phyloP scores from a whole-genome alignment of 441 rosid genomes.

The Erysimum cheiri region DNA sequence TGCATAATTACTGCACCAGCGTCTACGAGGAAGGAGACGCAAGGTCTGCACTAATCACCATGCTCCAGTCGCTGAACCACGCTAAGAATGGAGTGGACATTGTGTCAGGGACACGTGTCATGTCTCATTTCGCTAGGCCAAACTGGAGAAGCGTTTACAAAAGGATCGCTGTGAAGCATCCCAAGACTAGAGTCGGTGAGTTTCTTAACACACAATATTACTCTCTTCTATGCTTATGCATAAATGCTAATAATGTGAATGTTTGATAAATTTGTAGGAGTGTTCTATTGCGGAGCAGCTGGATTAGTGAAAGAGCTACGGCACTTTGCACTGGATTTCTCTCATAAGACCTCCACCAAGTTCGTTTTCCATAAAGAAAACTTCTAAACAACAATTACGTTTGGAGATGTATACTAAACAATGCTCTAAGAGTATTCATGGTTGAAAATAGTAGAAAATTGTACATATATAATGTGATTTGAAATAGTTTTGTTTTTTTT shows the following conservation, averaged over 20 bases:
- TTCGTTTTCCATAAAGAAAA: constrained; percentile 75
- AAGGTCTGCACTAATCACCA: constrained; percentile 65
- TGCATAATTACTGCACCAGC: constrained; percentile 77
- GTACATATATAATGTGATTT: constrained; percentile 31
- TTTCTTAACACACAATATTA: neutral
- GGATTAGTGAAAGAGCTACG: constrained; percentile 59
- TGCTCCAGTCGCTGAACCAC: constrained; percentile 72
- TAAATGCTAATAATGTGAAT: neutral
- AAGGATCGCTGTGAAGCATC: constrained; percentile 55
- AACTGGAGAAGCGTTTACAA: constrained; percentile 71
- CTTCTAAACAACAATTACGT: constrained; percentile 44
- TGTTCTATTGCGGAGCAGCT: constrained; percentile 71
- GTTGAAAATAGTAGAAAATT: constrained; percentile 1
- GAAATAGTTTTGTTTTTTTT: constrained; percentile 21
- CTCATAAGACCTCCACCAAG: constrained; percentile 67
- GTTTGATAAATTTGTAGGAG: constrained; percentile 54
- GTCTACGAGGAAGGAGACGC: constrained; percentile 86
- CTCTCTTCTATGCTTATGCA: too few relatives aligned
- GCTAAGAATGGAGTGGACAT: constrained; percentile 70
- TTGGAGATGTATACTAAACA: constrained; percentile 9
- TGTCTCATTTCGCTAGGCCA: constrained; percentile 71
- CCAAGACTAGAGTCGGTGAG: constrained; percentile 61
- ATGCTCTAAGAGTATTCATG: constrained; percentile 32
- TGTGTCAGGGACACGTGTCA: constrained; percentile 75
- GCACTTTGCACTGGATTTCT: constrained; percentile 58